These are phyloP conservation scores for Dothistroma septosporum DNA, from an alignment of 2,329 filamentous ascomycete species.

Conservation along the genomic window DNA sequence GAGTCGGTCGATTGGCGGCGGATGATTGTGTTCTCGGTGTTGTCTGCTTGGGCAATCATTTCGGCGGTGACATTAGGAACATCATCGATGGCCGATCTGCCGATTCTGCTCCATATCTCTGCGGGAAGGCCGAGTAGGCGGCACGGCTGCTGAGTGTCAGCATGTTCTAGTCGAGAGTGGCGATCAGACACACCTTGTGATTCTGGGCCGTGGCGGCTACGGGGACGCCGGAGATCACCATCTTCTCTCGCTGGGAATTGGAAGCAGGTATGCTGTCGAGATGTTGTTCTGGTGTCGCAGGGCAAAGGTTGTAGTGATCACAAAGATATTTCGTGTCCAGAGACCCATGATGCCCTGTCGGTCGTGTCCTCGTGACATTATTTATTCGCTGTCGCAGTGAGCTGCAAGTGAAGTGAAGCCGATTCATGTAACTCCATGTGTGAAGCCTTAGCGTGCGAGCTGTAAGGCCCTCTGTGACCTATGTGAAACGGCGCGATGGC, in stretches of 20 bases:
- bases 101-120: constrained; percentile 9
- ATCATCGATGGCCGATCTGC: constrained; percentile 5
- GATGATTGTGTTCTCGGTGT: not conserved
- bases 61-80: not conserved
- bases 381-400: not conserved
- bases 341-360: not conserved
- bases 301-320: not conserved
- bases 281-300: not conserved
- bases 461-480: not conserved
- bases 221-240: not conserved
- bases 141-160: not conserved
- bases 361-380: not conserved
- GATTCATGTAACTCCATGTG: not conserved
- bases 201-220: constrained; percentile 9
- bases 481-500: not conserved
- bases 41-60: not conserved
- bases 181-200: not conserved
- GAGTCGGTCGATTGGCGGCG: not conserved
- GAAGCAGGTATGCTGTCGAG: not conserved
- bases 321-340: not conserved
- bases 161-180: not conserved
- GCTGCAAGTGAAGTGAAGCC: not conserved
- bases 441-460: not conserved
- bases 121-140: constrained; percentile 6
- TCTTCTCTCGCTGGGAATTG: not conserved